These are phyloP conservation scores for Handroanthus guayacan DNA, from an alignment of 257 asterid species.

Conservation along the genomic window DNA sequence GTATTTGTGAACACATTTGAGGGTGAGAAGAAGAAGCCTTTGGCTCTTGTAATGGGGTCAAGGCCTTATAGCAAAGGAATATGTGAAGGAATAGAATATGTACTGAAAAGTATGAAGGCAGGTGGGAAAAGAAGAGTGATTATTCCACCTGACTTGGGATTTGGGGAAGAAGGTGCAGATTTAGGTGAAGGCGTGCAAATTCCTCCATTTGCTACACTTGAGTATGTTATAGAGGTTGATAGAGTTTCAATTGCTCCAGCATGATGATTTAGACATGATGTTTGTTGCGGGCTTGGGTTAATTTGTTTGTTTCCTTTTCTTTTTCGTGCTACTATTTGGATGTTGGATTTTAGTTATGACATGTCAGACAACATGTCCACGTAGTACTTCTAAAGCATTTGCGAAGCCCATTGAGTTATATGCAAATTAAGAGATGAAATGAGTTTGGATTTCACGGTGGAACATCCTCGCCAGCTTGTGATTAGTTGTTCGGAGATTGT, in stretches of 20 bases:
- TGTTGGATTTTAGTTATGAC: too few species aligned
- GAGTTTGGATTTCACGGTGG: too few species aligned
- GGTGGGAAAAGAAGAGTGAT: slow-evolving; percentile 82
- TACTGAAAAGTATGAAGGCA: slow-evolving; percentile 67
- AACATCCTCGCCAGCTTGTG: too few species aligned
- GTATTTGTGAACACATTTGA: slow-evolving; percentile 74
- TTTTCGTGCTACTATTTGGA: too few species aligned
- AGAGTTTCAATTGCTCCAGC: slow-evolving; percentile 90
- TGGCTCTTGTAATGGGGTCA: slow-evolving; percentile 87
- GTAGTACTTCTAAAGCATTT: too few species aligned
- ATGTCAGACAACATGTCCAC: too few species aligned
- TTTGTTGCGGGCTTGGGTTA: neutral
- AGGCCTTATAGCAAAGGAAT: slow-evolving; percentile 82
- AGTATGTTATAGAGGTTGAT: slow-evolving; percentile 72
- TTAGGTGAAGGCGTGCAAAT: slow-evolving; percentile 71
- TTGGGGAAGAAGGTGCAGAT: slow-evolving; percentile 90
- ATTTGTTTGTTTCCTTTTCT: neutral
- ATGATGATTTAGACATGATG: slow-evolving; percentile 36
- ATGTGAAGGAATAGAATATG: slow-evolving; percentile 83
- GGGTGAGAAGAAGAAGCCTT: slow-evolving; percentile 56
- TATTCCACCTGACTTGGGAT: slow-evolving; percentile 70
- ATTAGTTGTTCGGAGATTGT: too few species aligned
- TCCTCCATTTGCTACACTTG: slow-evolving; percentile 83
- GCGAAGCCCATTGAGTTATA: too few species aligned
- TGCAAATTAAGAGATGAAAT: too few species aligned